Evolutionary conservation across 306 rosid species (phyloP).

Genomic region (Casuarina cunninghamiana): DNA sequence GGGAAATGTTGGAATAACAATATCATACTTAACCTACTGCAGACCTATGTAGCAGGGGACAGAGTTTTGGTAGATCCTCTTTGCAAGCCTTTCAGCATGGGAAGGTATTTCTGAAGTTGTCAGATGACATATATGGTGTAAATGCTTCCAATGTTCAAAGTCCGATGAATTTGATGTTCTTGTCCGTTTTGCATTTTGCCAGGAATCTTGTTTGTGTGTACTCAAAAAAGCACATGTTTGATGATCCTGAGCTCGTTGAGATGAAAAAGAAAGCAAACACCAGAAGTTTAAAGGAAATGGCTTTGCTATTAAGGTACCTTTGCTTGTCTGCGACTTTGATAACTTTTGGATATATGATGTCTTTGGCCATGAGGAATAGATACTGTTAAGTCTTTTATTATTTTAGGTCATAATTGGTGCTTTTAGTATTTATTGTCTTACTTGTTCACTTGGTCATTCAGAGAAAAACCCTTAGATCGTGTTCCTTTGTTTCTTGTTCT

Average conservation of each 20-base stretch:
- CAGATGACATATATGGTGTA: constrained; percentile 19
- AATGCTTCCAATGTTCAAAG: constrained; percentile 4
- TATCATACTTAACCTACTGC: constrained; percentile 36
- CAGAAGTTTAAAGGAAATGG: constrained; percentile 94
- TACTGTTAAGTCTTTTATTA: background rate
- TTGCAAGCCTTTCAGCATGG: constrained; percentile 97
- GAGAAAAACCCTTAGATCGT: background rate
- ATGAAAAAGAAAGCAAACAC: constrained; percentile 87
- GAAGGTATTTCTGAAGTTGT: constrained; percentile 63
- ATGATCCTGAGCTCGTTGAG: constrained; percentile 80
- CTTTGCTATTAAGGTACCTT: constrained; percentile 75
- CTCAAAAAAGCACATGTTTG: constrained; percentile 94
- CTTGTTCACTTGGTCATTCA: background rate
- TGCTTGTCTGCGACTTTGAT: constrained; percentile 18
- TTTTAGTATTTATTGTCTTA: background rate
- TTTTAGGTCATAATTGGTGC: background rate
- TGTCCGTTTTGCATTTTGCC: constrained; percentile 14
- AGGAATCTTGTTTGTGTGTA: constrained; percentile 98
- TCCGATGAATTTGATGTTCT: background rate
- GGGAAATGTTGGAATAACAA: constrained; percentile 36
- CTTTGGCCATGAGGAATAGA: background rate
- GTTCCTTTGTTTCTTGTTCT: background rate
- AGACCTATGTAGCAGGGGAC: constrained; percentile 95
- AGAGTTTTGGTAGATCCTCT: constrained; percentile 90
- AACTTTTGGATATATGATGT: constrained; percentile 23